Percentiles rank a stretch among this genome's conserved stretches.
phyloP scores from a whole-genome alignment of 2,329 filamentous ascomycete species.

The Neofusicoccum umdonicola region DNA sequence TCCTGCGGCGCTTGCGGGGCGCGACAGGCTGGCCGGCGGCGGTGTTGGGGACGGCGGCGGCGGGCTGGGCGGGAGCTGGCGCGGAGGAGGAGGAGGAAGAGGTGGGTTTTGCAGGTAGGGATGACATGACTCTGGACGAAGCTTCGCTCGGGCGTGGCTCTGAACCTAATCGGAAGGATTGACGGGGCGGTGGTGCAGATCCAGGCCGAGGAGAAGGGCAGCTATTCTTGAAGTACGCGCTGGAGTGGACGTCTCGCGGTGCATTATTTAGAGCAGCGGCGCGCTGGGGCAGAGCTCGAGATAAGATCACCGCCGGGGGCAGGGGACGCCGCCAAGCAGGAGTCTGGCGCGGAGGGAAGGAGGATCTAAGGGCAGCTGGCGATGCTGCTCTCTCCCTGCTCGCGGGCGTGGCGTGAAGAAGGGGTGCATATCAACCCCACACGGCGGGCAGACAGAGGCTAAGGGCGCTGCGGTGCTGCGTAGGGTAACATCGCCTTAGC shows the following conservation, averaged over 20 bases:
- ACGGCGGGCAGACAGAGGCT: not conserved
- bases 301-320: slow-evolving; percentile 12
- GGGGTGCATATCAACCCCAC: slow-evolving; percentile 16
- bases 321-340: not conserved
- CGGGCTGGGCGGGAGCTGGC: not conserved
- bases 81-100: not conserved
- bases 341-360: slow-evolving; percentile 7
- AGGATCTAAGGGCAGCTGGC: slow-evolving; percentile 13
- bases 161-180: slow-evolving; percentile 10
- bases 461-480: not conserved
- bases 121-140: slow-evolving; percentile 12
- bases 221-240: not conserved
- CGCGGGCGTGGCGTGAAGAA: slow-evolving; percentile 16
- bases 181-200: not conserved
- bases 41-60: not conserved
- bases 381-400: slow-evolving; percentile 1
- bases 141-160: not conserved
- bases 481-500: slow-evolving; percentile 16
- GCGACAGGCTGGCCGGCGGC: slow-evolving; percentile 1
- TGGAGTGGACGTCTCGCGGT: not conserved
- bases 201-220: slow-evolving; percentile 1
- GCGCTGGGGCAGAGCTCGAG: not conserved
- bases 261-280: slow-evolving; percentile 10
- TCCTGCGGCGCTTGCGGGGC: slow-evolving; percentile 70
- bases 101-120: not conserved